Evolutionary conservation across 2,329 filamentous ascomycete genomes (phyloP).

Genomic region (Talaromyces verruculosus): DNA sequence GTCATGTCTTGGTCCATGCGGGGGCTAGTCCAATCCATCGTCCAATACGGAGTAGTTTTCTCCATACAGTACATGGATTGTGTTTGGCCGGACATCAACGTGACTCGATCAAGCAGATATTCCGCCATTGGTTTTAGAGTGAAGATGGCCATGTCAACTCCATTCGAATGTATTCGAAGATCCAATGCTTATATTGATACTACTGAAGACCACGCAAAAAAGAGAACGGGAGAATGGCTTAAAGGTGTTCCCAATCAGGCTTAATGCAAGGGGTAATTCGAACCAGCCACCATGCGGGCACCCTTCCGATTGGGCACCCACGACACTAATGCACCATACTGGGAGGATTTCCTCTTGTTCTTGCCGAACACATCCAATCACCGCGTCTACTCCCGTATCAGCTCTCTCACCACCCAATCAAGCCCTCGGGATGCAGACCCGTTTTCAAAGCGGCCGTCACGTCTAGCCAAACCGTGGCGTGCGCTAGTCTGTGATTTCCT

Average conservation of each 20-base stretch:
- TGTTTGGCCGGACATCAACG: not conserved
- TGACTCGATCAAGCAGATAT: not conserved
- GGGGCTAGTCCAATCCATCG: not conserved
- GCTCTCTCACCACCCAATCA: not conserved
- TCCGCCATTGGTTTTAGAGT: not conserved
- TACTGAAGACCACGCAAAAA: not conserved
- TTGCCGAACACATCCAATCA: not conserved
- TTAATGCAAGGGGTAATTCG: conserved; percentile 19
- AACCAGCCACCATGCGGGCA: conserved; percentile 17
- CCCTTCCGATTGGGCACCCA: conserved; percentile 19
- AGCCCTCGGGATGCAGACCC: not conserved
- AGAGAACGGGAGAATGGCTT: not conserved
- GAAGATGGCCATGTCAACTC: not conserved
- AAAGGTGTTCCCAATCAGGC: conserved; percentile 2
- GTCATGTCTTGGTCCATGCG: not conserved
- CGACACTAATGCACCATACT: not conserved
- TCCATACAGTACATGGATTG: no score
- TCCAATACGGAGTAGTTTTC: no score
- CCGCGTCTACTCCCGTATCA: not conserved
- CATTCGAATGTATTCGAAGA: not conserved
- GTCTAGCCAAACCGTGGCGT: not conserved
- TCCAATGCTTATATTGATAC: not conserved
- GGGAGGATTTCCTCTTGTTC: not conserved
- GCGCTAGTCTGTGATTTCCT: not conserved
- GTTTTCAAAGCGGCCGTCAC: not conserved